A percentile compares a stretch with the other conserved stretches of the same genome.
These are phyloP conservation scores for Penicillium atrosanguineum DNA, from an alignment of 495 filamentous ascomycete species.

Conservation along the genomic window DNA sequence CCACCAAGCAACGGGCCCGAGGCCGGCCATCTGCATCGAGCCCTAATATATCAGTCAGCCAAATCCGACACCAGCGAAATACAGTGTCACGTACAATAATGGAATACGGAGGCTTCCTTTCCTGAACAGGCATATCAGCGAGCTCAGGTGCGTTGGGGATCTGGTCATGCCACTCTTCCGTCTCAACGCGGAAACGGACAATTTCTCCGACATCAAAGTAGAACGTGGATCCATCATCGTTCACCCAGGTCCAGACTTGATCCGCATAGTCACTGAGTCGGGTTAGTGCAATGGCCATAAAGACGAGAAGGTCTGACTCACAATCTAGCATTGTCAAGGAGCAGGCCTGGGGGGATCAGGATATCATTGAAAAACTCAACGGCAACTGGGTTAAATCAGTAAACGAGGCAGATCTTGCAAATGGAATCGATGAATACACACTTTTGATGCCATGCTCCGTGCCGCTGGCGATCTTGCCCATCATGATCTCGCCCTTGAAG, in stretches of 20 bases:
- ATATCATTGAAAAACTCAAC: conserved; percentile 93
- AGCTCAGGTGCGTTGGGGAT: conserved; percentile 65
- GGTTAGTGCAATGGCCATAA: conserved; percentile 23
- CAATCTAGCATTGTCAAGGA: conserved; percentile 74
- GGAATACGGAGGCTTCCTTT: conserved; percentile 62
- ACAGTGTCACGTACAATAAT: conserved; percentile 52
- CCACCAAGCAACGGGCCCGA: conserved; percentile 53
- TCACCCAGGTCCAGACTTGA: conserved; percentile 77
- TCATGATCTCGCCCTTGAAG: conserved; percentile 86
- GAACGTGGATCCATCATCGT: conserved; percentile 63
- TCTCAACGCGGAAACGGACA: conserved; percentile 78
- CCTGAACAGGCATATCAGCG: conserved; percentile 44
- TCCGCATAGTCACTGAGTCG: conserved; percentile 61
- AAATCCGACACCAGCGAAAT: not conserved
- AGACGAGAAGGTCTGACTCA: conserved; percentile 38
- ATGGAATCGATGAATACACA: conserved; percentile 33
- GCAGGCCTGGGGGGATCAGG: conserved; percentile 64
- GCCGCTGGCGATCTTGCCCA: conserved; percentile 74
- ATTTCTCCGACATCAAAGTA: conserved; percentile 87
- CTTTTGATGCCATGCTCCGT: conserved; percentile 71
- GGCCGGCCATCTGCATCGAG: conserved; percentile 52
- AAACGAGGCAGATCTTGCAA: not conserved
- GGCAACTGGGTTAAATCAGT: conserved; percentile 52
- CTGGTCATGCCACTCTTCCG: conserved; percentile 87
- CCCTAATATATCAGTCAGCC: conserved; percentile 32